Evolutionary conservation across 2,329 filamentous ascomycete genomes (phyloP).

Genomic region (Microdochium nivale): DNA sequence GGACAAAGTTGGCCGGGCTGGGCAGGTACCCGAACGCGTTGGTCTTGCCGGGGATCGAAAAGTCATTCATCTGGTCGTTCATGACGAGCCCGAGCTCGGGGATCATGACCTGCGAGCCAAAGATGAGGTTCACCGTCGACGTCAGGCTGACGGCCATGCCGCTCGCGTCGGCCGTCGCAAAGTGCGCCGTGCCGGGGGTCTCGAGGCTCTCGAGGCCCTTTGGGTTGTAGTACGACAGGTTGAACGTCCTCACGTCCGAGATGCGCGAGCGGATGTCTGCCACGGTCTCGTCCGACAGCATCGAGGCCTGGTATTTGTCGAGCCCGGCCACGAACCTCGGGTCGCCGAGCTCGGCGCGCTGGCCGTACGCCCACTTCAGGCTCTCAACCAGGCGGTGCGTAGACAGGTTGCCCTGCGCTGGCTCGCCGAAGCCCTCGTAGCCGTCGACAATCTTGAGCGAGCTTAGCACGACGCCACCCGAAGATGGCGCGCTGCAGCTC

Average conservation of each 20-base stretch:
- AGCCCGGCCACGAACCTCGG: constrained; percentile 58
- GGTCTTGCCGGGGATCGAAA: constrained; percentile 61
- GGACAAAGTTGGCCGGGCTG: constrained; percentile 65
- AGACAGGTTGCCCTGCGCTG: constrained; percentile 45
- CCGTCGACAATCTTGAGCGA: constrained; percentile 67
- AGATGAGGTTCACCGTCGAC: constrained; percentile 73
- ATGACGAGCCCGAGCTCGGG: constrained; percentile 77
- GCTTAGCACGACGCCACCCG: constrained; percentile 64
- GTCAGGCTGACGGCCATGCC: constrained; percentile 71
- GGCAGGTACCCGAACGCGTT: constrained; percentile 76
- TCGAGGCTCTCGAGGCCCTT: constrained; percentile 34
- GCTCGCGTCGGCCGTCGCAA: constrained; percentile 58
- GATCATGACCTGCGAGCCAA: constrained; percentile 67
- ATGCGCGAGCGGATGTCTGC: constrained; percentile 41
- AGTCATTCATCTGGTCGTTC: constrained; percentile 59
- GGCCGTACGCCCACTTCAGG: constrained; percentile 72
- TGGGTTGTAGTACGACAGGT: constrained; percentile 35
- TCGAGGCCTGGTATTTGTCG: constrained; percentile 50
- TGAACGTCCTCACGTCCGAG: constrained; percentile 27
- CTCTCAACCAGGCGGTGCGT: constrained; percentile 79
- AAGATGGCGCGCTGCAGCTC: constrained; percentile 60
- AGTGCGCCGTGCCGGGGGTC: constrained; percentile 61
- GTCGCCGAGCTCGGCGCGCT: constrained; percentile 66
- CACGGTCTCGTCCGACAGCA: constrained; percentile 55
- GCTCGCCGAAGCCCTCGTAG: constrained; percentile 55